phyloP scores from a whole-genome alignment of 1,139 yeast species.

The Suhomyces ambrosiae region DNA sequence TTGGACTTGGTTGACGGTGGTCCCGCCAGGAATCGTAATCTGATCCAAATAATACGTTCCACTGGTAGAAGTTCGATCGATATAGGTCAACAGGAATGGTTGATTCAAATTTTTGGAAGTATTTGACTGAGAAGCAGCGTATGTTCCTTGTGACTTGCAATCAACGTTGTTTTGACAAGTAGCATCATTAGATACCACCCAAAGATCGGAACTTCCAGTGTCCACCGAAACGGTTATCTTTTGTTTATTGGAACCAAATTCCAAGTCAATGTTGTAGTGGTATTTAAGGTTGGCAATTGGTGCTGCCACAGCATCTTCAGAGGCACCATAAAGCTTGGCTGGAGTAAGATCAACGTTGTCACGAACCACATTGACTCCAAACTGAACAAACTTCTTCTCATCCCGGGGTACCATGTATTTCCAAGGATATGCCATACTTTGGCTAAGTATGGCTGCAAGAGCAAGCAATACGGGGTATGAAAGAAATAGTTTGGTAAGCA shows the following conservation, averaged over 20 bases:
- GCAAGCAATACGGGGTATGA: too few species aligned
- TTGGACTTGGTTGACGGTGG: conserved; percentile 33
- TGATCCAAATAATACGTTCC: conserved; percentile 62
- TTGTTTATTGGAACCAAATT: conserved; percentile 17
- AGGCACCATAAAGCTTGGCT: neutral
- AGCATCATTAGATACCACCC: conserved; percentile 14
- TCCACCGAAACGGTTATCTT: conserved; percentile 18
- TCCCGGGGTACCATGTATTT: too few species aligned
- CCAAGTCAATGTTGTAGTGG: conserved; percentile 3
- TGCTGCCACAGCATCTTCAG: neutral
- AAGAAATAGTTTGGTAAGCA: too few species aligned
- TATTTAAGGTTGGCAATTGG: conserved; percentile 4
- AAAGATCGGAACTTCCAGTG: conserved; percentile 26
- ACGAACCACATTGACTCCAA: neutral
- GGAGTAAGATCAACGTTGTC: neutral
- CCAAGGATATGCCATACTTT: too few species aligned
- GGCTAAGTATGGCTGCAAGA: too few species aligned
- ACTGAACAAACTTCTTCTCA: too few species aligned
- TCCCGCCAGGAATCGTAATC: conserved; percentile 31
- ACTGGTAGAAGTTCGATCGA: conserved; percentile 33
- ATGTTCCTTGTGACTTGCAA: neutral
- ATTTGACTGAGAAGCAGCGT: conserved; percentile 29
- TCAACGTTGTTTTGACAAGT: conserved; percentile 17
- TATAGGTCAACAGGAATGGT: conserved; percentile 32
- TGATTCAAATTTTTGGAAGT: conserved; percentile 50